phyloP scores from a whole-genome alignment of 148 eudicot genomes.

The Cornus kousa region DNA sequence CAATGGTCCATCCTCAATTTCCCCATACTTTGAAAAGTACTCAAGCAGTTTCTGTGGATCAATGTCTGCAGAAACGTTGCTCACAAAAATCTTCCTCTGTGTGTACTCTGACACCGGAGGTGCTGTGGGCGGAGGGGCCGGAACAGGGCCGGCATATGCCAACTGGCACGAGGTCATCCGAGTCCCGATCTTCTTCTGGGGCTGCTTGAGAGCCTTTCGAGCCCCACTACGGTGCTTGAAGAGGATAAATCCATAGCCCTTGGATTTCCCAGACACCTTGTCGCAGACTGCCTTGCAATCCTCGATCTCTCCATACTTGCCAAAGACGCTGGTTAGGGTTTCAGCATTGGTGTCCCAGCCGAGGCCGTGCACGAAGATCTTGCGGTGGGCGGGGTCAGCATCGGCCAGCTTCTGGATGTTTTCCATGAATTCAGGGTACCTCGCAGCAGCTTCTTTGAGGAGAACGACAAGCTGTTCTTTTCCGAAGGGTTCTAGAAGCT shows the following conservation, averaged over 20 bases:
- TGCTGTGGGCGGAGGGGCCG: slow-evolving; percentile 28
- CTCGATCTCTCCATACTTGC: slow-evolving; percentile 76
- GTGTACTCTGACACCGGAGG: slow-evolving; percentile 69
- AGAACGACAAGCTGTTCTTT: slow-evolving; percentile 61
- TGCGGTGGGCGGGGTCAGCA: slow-evolving; percentile 70
- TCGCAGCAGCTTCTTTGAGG: slow-evolving; percentile 57
- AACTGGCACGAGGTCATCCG: slow-evolving; percentile 81
- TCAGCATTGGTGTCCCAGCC: slow-evolving; percentile 89
- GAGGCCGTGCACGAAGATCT: slow-evolving; percentile 89
- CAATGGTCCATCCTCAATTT: slow-evolving; percentile 92
- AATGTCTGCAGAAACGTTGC: slow-evolving; percentile 81
- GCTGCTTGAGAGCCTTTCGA: slow-evolving; percentile 54
- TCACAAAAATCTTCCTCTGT: slow-evolving; percentile 85
- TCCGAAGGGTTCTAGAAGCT: slow-evolving; percentile 73
- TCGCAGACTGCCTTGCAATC: slow-evolving; percentile 82
- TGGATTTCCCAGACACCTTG: slow-evolving; percentile 71
- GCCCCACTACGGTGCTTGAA: slow-evolving; percentile 72
- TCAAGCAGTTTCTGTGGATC: slow-evolving; percentile 55
- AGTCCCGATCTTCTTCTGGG: slow-evolving; percentile 82
- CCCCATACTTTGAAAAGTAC: slow-evolving; percentile 72
- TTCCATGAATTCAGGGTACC: slow-evolving; percentile 41
- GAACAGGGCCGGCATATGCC: slow-evolving; percentile 82
- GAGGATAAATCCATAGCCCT: slow-evolving; percentile 83
- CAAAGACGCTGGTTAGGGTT: slow-evolving; percentile 44
- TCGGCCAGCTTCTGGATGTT: slow-evolving; percentile 57